Evolutionary conservation across 1,284 basidiomycete species (phyloP), one percentile per base, ranked within the genome.

Genomic region (Apiotrichum akiyoshidainum): DNA sequence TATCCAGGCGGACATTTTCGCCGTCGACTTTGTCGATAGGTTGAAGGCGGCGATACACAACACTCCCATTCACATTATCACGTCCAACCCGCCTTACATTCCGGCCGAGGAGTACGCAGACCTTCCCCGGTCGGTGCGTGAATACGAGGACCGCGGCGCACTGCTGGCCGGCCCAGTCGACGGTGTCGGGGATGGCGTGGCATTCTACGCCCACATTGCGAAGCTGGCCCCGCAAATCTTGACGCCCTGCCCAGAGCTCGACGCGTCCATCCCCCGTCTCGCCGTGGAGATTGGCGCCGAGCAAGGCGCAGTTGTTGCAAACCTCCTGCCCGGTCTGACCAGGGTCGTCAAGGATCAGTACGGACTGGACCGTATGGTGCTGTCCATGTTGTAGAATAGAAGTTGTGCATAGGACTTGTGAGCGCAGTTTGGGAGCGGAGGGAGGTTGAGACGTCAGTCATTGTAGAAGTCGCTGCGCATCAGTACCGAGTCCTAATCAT

Each of bases 1-100:
- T 16, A 44, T 60, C 5, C 68, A 80, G 54, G 82, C 78, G 57
- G 85, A 82, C 71, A 80, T 83, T 56, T 83, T 78, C 65, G 77
- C 72, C 60, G 78, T 75, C 66, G 57, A 53, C 17, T 64, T 64
- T 49, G 34, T 46, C 14, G 35, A 46, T 19, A 37, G 31, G 1
- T 34, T 73, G n/a, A 42, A 31, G 26, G 21, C 33, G 55, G 58
- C n/a, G 59, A 63, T 4, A 87, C 40, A 46, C 26, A 26, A 35
- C 12, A 31, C 26, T 2, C 22, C 34, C 2, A 49, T 87, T 74
- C 86, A 93, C 76, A 75, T 96, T 58, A 78, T 97, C 65, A 90
- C 91, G 8, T 86, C 89, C 13, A 97, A 96, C 75, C 93, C 93
- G n/a, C 93, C 93, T 8, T 96, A 96, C 78, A 90, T 97, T 67